Evolutionary conservation across 495 filamentous ascomycete genomes (phyloP).

Genomic region (Hypoxylon fuscum): DNA sequence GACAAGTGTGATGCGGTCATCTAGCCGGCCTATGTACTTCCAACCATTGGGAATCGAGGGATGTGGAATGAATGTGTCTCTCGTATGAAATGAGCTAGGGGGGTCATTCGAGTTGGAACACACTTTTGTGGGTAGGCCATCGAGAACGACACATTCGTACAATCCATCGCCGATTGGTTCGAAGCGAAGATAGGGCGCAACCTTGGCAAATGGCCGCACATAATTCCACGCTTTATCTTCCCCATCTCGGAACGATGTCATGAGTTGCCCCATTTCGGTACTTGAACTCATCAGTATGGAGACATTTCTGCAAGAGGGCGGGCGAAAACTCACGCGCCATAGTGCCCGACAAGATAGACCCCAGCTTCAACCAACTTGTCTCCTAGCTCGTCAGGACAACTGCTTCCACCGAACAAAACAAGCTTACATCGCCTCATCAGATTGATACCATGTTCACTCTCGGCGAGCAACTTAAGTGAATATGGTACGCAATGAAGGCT

Average conservation of each 20-base stretch:
- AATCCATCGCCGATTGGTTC: constrained; percentile 34
- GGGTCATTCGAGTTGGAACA: constrained; percentile 56
- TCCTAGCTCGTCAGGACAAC: constrained; percentile 60
- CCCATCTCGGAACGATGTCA: constrained; percentile 60
- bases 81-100: constrained; percentile 50
- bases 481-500: constrained; percentile 60
- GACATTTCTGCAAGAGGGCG: neutral
- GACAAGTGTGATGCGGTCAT: constrained; percentile 66
- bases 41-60: constrained; percentile 62
- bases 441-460: constrained; percentile 52
- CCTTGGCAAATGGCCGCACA: constrained; percentile 40
- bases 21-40: constrained; percentile 66
- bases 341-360: constrained; percentile 63
- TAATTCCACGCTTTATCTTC: constrained; percentile 58
- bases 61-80: constrained; percentile 67
- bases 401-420: constrained; percentile 59
- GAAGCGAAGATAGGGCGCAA: constrained; percentile 41
- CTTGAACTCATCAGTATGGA: constrained; percentile 25
- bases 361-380: constrained; percentile 62
- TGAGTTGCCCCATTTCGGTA: constrained; percentile 66
- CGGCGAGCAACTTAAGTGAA: constrained; percentile 57
- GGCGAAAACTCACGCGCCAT: constrained; percentile 45
- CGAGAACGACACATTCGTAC: constrained; percentile 58
- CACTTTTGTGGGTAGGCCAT: constrained; percentile 61
- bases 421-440: constrained; percentile 50